Percentiles rank a stretch among this genome's conserved stretches.
phyloP scores from a whole-genome alignment of 2,329 filamentous ascomycete species.

The Colletotrichum siamense region DNA sequence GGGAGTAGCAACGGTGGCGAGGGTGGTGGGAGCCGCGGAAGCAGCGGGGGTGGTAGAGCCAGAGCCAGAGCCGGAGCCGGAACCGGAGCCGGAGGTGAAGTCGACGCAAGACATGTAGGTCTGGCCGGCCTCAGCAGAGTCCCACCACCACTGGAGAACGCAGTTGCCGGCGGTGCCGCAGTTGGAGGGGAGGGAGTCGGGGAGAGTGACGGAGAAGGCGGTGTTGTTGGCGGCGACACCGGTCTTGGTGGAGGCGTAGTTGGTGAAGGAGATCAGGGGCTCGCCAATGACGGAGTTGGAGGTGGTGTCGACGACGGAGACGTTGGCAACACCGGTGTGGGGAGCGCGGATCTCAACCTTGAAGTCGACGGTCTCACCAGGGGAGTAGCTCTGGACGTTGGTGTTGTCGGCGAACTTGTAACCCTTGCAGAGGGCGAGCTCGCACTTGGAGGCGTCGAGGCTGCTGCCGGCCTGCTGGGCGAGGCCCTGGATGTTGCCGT shows the following conservation, averaged over 20 bases:
- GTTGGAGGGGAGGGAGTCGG: slow-evolving; percentile 45
- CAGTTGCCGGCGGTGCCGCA: slow-evolving; percentile 55
- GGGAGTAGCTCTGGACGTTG: slow-evolving; percentile 28
- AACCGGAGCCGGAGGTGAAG: slow-evolving; percentile 40
- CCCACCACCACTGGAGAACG: slow-evolving; percentile 69
- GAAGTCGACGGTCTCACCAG: slow-evolving; percentile 41
- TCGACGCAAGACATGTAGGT: slow-evolving; percentile 70
- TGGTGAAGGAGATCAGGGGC: slow-evolving; percentile 51
- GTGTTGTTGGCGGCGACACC: slow-evolving; percentile 28
- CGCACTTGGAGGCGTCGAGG: slow-evolving; percentile 30
- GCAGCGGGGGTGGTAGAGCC: not conserved
- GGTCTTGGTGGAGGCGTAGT: slow-evolving; percentile 30
- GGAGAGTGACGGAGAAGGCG: slow-evolving; percentile 61
- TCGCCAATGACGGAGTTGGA: slow-evolving; percentile 53
- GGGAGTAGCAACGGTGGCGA: not conserved
- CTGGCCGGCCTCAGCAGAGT: slow-evolving; percentile 60
- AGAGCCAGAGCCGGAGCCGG: slow-evolving; percentile 3
- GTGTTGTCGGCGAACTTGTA: slow-evolving; percentile 37
- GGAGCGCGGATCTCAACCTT: slow-evolving; percentile 44
- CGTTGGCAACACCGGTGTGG: slow-evolving; percentile 44
- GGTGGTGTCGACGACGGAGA: slow-evolving; percentile 52
- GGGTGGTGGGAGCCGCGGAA: slow-evolving; percentile 9
- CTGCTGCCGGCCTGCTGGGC: slow-evolving; percentile 32
- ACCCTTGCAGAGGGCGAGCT: slow-evolving; percentile 42
- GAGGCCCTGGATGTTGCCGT: slow-evolving; percentile 42